Base-by-base conservation (phyloP, 345 rosid genomes). In the Luvunga scandens region DNA sequence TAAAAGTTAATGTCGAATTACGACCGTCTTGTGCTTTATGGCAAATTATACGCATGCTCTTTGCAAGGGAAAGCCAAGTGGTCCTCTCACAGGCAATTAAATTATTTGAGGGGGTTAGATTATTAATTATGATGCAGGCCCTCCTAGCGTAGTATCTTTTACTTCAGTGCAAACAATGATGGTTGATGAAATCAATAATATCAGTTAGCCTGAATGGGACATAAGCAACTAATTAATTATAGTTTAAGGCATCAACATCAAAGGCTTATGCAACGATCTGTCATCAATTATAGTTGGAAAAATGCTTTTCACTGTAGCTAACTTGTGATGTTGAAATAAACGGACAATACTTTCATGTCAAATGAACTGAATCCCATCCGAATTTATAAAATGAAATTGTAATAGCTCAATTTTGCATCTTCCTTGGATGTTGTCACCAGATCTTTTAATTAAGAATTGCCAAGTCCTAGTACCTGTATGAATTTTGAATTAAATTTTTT, bases 51-150 rank as follows among this genome's bases (percentile, higher is more conserved):
- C 12, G 16, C 25, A 21, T 36, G 8, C 31, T 19, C 7, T 19
- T 74, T 63, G 6, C 60, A 25, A 21, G 69, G 27, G 56, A 42
- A 42, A 7, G 30, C 76, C 65, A 62, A 45, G 60, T 75, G 42
- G 69, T 22, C 56, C 50, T 60, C 56, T 55, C 24, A 1, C n/a
- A 19, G 8, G 16, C 62, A 45, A 12, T 45, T 73, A 60, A 45
- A 12, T 45, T 73, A 60, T 18, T 59, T 59, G 60, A 48, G 38
- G 28, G 7, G 27, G 9, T 36, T 24, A n/a, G 12, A 25, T 25
- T 61, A 27, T 59, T 36, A 22, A 38, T 4, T 16, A 22, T 62
- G 39, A 24, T 75, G 71, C 71, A 48, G 63, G 78, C 78, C 61
- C 12, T 13, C 50, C 50, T 45, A 2, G 5, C 22, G 31, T 14